Conservation (phyloP, 1,284 basidiomycete genomes). For the Volvariella volvacea region DNA sequence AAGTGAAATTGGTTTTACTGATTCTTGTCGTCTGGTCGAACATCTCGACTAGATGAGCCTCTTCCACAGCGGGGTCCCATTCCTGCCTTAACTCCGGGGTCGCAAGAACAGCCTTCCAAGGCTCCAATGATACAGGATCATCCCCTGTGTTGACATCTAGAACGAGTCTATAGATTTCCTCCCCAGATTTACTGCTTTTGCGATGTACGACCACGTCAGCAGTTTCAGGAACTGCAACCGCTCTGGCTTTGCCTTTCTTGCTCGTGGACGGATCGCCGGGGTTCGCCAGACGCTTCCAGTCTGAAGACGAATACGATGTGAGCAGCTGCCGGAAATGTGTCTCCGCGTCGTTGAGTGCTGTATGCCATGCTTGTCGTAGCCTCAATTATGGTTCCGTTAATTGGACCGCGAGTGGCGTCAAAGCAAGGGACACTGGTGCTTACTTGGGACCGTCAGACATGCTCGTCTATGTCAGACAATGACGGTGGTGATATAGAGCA, state of each 20-base stretch:
- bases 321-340: slow-evolving; percentile 63
- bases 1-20: slow-evolving; percentile 81
- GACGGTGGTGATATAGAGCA: neutral
- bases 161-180: slow-evolving; percentile 77
- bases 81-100: slow-evolving; percentile 83
- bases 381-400: slow-evolving; percentile 26
- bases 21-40: slow-evolving; percentile 84
- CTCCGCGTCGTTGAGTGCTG: slow-evolving; percentile 65
- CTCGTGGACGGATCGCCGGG: slow-evolving; percentile 34
- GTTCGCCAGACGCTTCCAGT: slow-evolving; percentile 66
- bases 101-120: slow-evolving; percentile 77
- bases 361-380: slow-evolving; percentile 68
- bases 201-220: slow-evolving; percentile 67
- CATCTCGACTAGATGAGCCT: slow-evolving; percentile 78
- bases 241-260: slow-evolving; percentile 56
- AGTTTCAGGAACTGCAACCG: slow-evolving; percentile 46
- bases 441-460: slow-evolving; percentile 28
- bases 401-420: slow-evolving; percentile 5
- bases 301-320: slow-evolving; percentile 46
- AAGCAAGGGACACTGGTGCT: neutral
- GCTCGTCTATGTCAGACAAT: slow-evolving; percentile 1
- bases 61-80: slow-evolving; percentile 93
- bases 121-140: slow-evolving; percentile 60
- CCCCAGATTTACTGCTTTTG: slow-evolving; percentile 55
- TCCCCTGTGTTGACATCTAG: slow-evolving; percentile 70